Evolutionary conservation across 129 eudicot genomes (phyloP), one percentile per base, ranked within the genome.

Genomic region (Tagetes erecta): DNA sequence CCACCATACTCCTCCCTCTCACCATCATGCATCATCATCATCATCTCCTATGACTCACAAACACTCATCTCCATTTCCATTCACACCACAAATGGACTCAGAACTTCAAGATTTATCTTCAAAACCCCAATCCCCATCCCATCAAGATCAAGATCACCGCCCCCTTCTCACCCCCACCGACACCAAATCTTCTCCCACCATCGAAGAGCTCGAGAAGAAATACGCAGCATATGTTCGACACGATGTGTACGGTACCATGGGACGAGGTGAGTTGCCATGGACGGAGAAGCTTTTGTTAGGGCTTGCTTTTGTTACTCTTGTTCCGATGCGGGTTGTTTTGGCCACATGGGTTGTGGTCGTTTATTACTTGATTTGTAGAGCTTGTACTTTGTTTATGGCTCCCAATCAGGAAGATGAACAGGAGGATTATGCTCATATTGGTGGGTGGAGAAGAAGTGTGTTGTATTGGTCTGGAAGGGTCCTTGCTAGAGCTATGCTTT

Each of bases 201-300:
- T 88, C 68, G 87, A 87, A 27, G 98, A 90, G 68, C 86, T 93
- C 20, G 97, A 94, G 84, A 88, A 82, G 78, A 88, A 85, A 75
- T 94, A 69, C 85, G 98, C 97, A 2, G 83, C 97, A 1, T 94
- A 49, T 47, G 96, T 88, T 1, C 77, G 98, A 11, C 84, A 69
- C 78, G 98, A 94, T 39, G 91, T 90, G 62, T 94, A 94, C 71
- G 98, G 98, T 7, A 73, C 93, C 13, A 88, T 94, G 97, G 97
- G 98, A 0, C 74, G 87, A 11, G 96, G 92, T 8, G 82, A 84
- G 65, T 57, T 94, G 9, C 88, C 96, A 2, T 80, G 79, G 81
- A 35, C 70, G 13, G 98, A 94, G 79, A 94, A 86, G 78, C 10
- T 85, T 7, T 45, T 84, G 37, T 77, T 94, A 2, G 96, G 81